Percentiles rank a stretch among this genome's conserved stretches.
These are phyloP conservation scores for Lithohypha guttulata DNA, from an alignment of 2,329 filamentous ascomycete species.

Conservation along the genomic window DNA sequence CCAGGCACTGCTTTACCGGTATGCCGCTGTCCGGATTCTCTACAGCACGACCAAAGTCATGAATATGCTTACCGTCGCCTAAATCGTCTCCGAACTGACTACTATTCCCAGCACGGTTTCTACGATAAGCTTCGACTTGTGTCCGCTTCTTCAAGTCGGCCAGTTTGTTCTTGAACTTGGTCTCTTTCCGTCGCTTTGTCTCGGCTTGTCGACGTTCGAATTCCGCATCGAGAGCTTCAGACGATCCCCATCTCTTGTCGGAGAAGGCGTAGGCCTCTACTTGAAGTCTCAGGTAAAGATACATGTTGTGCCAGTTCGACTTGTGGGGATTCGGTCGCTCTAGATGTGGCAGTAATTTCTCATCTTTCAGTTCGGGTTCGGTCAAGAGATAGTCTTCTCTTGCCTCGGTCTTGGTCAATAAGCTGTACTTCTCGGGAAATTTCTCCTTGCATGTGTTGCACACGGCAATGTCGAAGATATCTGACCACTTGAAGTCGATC, in stretches of 20 bases:
- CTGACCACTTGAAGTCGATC: constrained; percentile 92
- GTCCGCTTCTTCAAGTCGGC: constrained; percentile 88
- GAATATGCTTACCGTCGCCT: constrained; percentile 62
- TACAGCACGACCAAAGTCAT: constrained; percentile 64
- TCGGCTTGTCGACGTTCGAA: constrained; percentile 69
- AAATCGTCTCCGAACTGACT: constrained; percentile 67
- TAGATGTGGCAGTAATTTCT: constrained; percentile 74
- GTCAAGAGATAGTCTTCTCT: constrained; percentile 92
- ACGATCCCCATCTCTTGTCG: constrained; percentile 75
- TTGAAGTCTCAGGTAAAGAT: constrained; percentile 86
- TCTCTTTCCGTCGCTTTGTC: constrained; percentile 76
- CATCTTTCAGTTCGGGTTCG: constrained; percentile 84
- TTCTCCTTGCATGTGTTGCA: constrained; percentile 84
- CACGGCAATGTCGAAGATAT: constrained; percentile 63
- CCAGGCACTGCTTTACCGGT: constrained; percentile 59
- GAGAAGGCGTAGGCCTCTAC: constrained; percentile 87
- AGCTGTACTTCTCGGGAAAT: constrained; percentile 79
- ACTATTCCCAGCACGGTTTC: constrained; percentile 47
- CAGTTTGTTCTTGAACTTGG: constrained; percentile 82
- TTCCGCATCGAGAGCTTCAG: constrained; percentile 76
- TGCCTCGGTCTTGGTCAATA: constrained; percentile 94
- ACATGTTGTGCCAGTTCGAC: constrained; percentile 96
- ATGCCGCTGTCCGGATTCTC: constrained; percentile 47
- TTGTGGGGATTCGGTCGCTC: constrained; percentile 91
- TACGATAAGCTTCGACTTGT: constrained; percentile 74